Percentiles rank a stretch among this genome's conserved stretches.
Conservation (phyloP, 148 eudicot genomes). For the Hydrangea macrophylla region DNA sequence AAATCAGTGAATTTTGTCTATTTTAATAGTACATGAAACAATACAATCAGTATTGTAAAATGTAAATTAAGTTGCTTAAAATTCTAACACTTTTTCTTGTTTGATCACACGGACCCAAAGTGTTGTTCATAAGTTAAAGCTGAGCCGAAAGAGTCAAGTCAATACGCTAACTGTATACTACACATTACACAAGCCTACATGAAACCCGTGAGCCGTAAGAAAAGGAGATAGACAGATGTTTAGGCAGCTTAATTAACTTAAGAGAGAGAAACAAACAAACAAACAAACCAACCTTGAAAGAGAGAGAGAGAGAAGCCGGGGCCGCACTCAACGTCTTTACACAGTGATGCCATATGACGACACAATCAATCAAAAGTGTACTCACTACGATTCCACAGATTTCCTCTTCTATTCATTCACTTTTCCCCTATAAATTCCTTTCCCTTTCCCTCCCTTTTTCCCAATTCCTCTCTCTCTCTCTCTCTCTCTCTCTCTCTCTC, state of each 20-base stretch:
- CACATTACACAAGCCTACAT: not conserved
- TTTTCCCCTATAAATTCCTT: not conserved
- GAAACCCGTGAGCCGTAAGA: not conserved
- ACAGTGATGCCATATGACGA: not conserved
- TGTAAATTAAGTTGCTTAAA: no score
- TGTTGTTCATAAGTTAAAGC: no score
- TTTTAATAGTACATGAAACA: no score
- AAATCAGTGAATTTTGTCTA: no score
- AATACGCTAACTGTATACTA: no score
- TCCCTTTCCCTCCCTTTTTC: not conserved
- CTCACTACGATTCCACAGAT: conserved; percentile 2
- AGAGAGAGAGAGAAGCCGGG: not conserved
- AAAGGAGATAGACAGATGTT: not conserved
- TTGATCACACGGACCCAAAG: no score
- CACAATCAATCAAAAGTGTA: not conserved
- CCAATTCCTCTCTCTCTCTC: not conserved
- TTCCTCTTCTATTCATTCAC: not conserved
- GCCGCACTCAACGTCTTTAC: not conserved
- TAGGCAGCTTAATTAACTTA: no score
- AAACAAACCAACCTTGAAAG: not conserved
- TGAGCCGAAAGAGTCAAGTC: no score
- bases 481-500: no score
- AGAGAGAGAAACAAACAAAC: not conserved
- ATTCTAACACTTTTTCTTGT: no score
- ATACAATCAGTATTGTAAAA: no score